Evolutionary conservation across 2,329 filamentous ascomycete genomes (phyloP), one percentile per base, ranked within the genome.

Genomic region (Fusarium armeniacum): DNA sequence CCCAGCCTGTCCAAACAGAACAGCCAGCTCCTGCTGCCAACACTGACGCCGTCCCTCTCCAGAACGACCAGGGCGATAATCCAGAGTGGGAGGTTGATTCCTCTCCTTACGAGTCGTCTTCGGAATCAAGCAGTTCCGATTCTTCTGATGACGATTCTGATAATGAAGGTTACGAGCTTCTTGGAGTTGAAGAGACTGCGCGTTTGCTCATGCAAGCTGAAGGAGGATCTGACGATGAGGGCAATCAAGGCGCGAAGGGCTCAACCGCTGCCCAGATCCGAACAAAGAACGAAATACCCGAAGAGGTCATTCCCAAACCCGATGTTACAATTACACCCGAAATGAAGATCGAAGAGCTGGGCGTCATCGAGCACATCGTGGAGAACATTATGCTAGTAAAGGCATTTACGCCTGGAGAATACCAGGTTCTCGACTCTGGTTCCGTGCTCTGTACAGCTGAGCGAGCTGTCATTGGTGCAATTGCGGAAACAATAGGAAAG

Each of bases 21-120:
- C 73, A 66, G 28, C 53, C 67, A 40, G 61, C 70, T 57, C 32
- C 43, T 47, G 33, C 56, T 58, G 35, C 47, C 50, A 55, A 56
- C 33, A 35, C 65, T 38, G 68, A 66, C 12, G 58, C 67, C 16
- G 68, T 50, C 18, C 66, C 72, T 3, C 75, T 79, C n/a, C 78
- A 78, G 47, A 75, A 76, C 36, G 79, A 78, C 15, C 69, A 78
- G 50, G 73, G 73, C 57, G 83, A 81, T 13, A 84, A 91, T 45
- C 90, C 91, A 5, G 94, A 98, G 78, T 98, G 93, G 93, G 93
- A 97, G 76, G 82, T 86, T 10, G 92, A 95, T 74, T 94, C 91
- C 2, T 93, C 91, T 1, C 91, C 91, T 0, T 91, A 91, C 75
- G 88, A 90, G 74, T 92, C 90, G 8, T 92, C 87, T 1, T 86